Base-by-base conservation (phyloP, 2,329 filamentous ascomycete genomes). In the Xylaria sp. region DNA sequence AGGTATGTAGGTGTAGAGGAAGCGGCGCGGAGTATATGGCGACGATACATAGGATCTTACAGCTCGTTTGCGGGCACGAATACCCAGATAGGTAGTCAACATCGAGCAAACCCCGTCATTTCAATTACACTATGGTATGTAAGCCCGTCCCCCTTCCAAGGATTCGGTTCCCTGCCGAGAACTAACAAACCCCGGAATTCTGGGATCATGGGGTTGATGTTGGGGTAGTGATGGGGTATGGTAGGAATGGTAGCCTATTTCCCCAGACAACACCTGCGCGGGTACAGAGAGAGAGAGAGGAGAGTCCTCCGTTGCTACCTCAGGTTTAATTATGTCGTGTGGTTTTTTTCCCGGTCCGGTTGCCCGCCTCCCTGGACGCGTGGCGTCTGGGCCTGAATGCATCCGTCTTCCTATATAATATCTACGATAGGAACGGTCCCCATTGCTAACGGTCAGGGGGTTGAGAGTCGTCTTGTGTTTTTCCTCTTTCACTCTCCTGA, bases 311-410 rank as follows among this genome's bases (percentile, higher is more conserved):
- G 23, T 30, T 30, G 23, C 23, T 30, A 30, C 23, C 23, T 5
- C 23, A 30, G 23, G 23, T 30, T 30, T 30, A 30, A 30, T 30
- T 30, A 30, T 30, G 23, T 30, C 23, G 23, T 30, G 16, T 30
- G 23, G 23, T 37, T 57, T 61, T 62, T 61, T 63, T 65, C 62
- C 66, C 68, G 69, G 68, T 70, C 69, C 69, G 69, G 58, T 68
- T 60, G 69, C 62, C 69, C 69, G 69, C 50, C 55, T 54, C 55
- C 23, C 23, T 30, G 23, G 5, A 30, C 23, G 23, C 23, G 23
- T 30, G 1, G 13, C 53, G 64, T 54, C 63, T 58, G 63, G 52
- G 53, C 50, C 48, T 46, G 57, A 61, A 56, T 53, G 34, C 23
- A 10, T 11, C 23, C 62, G 59, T 16, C 50, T 60, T 58, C 55